Conservation (phyloP, 495 filamentous ascomycete genomes). For the Sphaerosporella brunnea region DNA sequence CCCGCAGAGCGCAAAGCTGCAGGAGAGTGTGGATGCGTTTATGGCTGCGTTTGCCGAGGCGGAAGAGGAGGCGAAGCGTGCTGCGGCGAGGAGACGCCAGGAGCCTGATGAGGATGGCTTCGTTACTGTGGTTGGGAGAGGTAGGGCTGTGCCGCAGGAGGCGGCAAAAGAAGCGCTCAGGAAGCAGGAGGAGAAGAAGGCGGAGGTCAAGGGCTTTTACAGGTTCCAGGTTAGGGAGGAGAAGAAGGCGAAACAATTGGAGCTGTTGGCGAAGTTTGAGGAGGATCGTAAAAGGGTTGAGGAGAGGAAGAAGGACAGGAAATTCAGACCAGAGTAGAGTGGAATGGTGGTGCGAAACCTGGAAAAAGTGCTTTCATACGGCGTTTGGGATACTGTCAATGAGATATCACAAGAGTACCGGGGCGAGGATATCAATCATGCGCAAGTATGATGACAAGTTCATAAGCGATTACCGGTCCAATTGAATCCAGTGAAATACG, state of each 20-base stretch:
- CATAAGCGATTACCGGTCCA: too few species aligned
- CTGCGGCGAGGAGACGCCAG: slow-evolving; percentile 44
- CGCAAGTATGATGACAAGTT: too few species aligned
- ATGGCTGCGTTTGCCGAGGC: slow-evolving; percentile 53
- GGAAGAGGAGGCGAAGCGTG: slow-evolving; percentile 46
- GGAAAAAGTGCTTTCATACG: too few species aligned
- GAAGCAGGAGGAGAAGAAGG: slow-evolving; percentile 49
- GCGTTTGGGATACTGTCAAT: too few species aligned
- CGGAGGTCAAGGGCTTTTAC: slow-evolving; percentile 66
- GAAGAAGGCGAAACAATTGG: slow-evolving; percentile 61
- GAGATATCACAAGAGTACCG: too few species aligned
- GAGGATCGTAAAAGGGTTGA: slow-evolving; percentile 45
- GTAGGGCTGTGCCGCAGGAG: slow-evolving; percentile 48
- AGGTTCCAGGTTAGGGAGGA: slow-evolving; percentile 83
- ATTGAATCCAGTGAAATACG: too few species aligned
- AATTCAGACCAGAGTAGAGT: slow-evolving; percentile 30
- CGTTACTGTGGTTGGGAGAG: slow-evolving; percentile 53
- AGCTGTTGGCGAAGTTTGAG: slow-evolving; percentile 48
- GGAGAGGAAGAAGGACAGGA: slow-evolving; percentile 40
- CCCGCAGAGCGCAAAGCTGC: slow-evolving; percentile 44
- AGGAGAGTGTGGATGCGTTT: slow-evolving; percentile 59
- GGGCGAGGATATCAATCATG: too few species aligned
- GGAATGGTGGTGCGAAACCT: too few species aligned
- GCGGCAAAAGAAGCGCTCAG: slow-evolving; percentile 54
- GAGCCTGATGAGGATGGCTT: slow-evolving; percentile 92